Evolutionary conservation across 495 filamentous ascomycete genomes (phyloP).

Genomic region (Cetradonia linearis): DNA sequence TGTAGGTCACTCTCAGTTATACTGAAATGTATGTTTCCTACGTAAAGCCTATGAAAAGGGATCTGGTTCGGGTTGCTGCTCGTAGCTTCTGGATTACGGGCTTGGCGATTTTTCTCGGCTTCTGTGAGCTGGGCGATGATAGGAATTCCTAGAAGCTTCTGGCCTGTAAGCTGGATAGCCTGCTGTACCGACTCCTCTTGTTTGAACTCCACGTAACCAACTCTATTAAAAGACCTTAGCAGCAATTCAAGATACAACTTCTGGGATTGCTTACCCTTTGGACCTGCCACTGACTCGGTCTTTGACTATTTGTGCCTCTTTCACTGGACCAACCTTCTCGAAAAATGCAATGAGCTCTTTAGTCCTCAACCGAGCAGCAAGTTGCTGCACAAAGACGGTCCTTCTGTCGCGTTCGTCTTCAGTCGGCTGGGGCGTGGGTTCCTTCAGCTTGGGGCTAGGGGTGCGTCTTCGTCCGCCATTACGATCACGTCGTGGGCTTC

Average conservation of each 20-base stretch:
- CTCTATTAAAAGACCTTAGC: conserved; percentile 48
- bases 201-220: conserved; percentile 99
- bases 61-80: conserved; percentile 59
- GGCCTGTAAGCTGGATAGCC: conserved; percentile 97
- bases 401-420: conserved; percentile 95
- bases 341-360: conserved; percentile 94
- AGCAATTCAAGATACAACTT: conserved; percentile 6
- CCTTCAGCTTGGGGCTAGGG: conserved; percentile 43
- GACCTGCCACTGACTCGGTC: conserved; percentile 92
- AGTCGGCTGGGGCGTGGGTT: conserved; percentile 54
- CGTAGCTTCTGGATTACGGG: conserved; percentile 65
- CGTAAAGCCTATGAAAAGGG: conserved; percentile 96
- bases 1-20: conserved; percentile 95
- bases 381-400: conserved; percentile 96
- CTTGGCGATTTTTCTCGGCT: conserved; percentile 98
- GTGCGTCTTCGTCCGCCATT: conserved; percentile 45
- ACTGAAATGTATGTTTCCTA: conserved; percentile 99
- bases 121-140: conserved; percentile 98
- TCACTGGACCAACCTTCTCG: conserved; percentile 89
- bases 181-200: conserved; percentile 85
- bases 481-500: conserved; percentile 44
- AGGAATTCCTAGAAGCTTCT: conserved; percentile 95
- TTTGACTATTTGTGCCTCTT: conserved; percentile 99
- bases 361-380: conserved; percentile 82
- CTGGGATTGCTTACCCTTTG: conserved; percentile 64